Base-by-base conservation (phyloP, 129 eudicot genomes). In the Flaveria ramosissima region DNA sequence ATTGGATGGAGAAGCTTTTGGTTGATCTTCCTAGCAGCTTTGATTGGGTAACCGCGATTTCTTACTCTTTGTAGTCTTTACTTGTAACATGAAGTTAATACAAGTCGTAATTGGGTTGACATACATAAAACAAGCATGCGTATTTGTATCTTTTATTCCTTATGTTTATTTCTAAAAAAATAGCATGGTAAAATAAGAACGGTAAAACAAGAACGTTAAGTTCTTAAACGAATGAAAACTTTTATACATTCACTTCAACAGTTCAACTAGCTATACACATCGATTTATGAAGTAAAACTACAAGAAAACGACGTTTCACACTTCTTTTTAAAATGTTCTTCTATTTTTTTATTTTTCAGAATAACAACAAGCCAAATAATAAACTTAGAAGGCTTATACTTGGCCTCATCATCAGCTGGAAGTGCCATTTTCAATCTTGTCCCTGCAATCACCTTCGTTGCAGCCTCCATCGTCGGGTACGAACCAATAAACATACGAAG, bases 401-500 rank as follows among this genome's bases (percentile, higher is more conserved):
- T 91, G 41, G 92, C 93, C 17, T 94, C 98, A 43, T 83, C 98
- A 17, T 87, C 96, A 27, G 86, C 83, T 10, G 98, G 88, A 78
- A 85, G 92, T 82, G 97, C 93, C 50, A 81, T 89, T 86, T 79
- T 77, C 59, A 94, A 94, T 74, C 85, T 94, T n/a, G 86, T 89
- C 73, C 98, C 98, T 13, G 97, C 93, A 63, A 73, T 94, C 74
- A 94, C 98, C 62, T 91, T 94, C 83, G 57, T 89, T 10, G 82
- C 77, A 52, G 93, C 97, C 36, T 80, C 89, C 52, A 8, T 79
- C 46, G 53, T 86, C 56, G 98, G 97, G 97, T 94, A 86, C 8
- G 98, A 93, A 85, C 89, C 87, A 57, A 75, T 93, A 48, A 68
- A 87, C 21, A 51, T 92, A 4, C 68, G 84, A 78, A 93, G 87